Conservation (phyloP, 2,329 filamentous ascomycete genomes). For the Ustulina deusta region DNA sequence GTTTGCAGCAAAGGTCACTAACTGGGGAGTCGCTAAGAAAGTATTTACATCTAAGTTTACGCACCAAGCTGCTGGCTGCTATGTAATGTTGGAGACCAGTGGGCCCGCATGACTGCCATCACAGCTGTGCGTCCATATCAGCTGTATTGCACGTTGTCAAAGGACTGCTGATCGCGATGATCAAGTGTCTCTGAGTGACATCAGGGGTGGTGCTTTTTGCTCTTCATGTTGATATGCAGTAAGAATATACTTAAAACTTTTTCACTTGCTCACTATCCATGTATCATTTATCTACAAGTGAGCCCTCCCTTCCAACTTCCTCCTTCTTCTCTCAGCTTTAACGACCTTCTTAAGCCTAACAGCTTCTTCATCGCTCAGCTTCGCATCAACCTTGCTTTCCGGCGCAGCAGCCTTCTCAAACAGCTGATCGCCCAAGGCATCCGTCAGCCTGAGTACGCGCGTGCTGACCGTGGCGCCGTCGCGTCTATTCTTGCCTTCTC, state of each 20-base stretch:
- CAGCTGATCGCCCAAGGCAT: slow-evolving; percentile 76
- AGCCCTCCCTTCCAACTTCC: slow-evolving; percentile 64
- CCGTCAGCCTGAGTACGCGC: slow-evolving; percentile 81
- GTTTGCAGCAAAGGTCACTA: too few relatives aligned
- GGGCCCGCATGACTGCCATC: too few relatives aligned
- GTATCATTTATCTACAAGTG: slow-evolving; percentile 55
- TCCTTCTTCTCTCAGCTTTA: slow-evolving; percentile 61
- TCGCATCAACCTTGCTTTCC: slow-evolving; percentile 53
- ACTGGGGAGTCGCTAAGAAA: too few relatives aligned
- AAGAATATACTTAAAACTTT: neutral
- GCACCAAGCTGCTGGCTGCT: too few relatives aligned
- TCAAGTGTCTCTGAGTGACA: too few relatives aligned
- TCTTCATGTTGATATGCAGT: too few relatives aligned
- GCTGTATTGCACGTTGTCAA: too few relatives aligned
- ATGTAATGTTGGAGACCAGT: too few relatives aligned
- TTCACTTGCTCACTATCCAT: neutral
- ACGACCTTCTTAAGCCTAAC: slow-evolving; percentile 57
- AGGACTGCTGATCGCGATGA: too few relatives aligned
- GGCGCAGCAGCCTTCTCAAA: slow-evolving; percentile 69
- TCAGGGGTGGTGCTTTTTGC: too few relatives aligned
- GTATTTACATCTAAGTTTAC: too few relatives aligned
- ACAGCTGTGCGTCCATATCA: too few relatives aligned
- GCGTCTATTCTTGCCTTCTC: slow-evolving; percentile 96
- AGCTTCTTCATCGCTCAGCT: slow-evolving; percentile 64
- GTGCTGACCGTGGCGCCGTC: slow-evolving; percentile 90